These are phyloP conservation scores for Mycena venus DNA, from an alignment of 768 basidiomycete genomes.

Conservation along the genomic window DNA sequence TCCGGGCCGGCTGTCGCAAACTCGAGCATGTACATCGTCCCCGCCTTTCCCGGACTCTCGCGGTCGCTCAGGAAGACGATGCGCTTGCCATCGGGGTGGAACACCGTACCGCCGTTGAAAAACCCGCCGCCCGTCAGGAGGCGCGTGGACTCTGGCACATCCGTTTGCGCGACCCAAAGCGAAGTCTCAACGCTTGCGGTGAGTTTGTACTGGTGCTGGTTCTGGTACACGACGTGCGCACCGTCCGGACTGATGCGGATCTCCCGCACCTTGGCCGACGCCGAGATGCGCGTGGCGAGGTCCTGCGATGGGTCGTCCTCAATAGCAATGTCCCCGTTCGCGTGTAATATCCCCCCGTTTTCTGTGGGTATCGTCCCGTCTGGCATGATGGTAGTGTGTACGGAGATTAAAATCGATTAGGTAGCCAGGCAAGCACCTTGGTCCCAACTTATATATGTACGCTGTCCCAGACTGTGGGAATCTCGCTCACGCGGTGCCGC, in stretches of 20 bases:
- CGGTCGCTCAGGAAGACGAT: slow-evolving; percentile 50
- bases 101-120: slow-evolving; percentile 46
- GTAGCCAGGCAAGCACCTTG: background rate
- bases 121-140: slow-evolving; percentile 43
- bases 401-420: background rate
- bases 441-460: background rate
- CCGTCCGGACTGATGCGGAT: slow-evolving; percentile 50
- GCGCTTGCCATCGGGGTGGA: slow-evolving; percentile 46
- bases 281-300: slow-evolving; percentile 42
- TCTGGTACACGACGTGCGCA: slow-evolving; percentile 45
- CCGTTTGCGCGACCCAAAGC: slow-evolving; percentile 48
- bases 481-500: background rate
- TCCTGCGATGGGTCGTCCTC: slow-evolving; percentile 10
- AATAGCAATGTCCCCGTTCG: background rate
- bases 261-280: slow-evolving; percentile 48
- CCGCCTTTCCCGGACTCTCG: slow-evolving; percentile 42
- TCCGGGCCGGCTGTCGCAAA: slow-evolving; percentile 20
- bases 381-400: background rate
- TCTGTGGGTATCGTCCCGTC: background rate
- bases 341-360: background rate
- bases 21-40: slow-evolving; percentile 36
- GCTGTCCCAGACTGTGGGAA: background rate
- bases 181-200: slow-evolving; percentile 38
- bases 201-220: slow-evolving; percentile 46
- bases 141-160: slow-evolving; percentile 42